A percentile compares a stretch with the other conserved stretches of the same genome.
Conservation (phyloP, 352 stramenopile genomes). For the Plasmopara viticola region DNA sequence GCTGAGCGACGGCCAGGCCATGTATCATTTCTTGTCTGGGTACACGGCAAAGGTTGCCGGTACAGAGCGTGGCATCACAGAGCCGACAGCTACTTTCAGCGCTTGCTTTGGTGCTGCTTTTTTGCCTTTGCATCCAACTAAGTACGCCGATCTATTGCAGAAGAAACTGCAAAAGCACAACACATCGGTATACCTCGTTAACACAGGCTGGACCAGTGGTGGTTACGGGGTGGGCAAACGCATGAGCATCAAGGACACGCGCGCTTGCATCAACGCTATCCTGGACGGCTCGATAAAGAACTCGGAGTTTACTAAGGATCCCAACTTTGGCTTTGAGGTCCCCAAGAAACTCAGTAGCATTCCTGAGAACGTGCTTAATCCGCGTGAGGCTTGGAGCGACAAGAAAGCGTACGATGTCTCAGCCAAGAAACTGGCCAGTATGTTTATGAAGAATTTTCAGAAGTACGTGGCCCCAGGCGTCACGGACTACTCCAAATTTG, state of each 20-base stretch:
- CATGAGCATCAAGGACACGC: constrained; percentile 97
- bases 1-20: constrained; percentile 90
- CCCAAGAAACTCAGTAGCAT: constrained; percentile 86
- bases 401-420: constrained; percentile 88
- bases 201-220: constrained; percentile 96
- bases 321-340: constrained; percentile 93
- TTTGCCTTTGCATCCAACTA: constrained; percentile 94
- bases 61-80: constrained; percentile 95
- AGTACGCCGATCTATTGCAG: constrained; percentile 95
- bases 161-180: constrained; percentile 95
- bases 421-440: constrained; percentile 89
- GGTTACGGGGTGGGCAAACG: constrained; percentile 94
- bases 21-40: constrained; percentile 98
- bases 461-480: constrained; percentile 92
- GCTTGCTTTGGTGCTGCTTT: constrained; percentile 97
- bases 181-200: constrained; percentile 94
- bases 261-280: constrained; percentile 94
- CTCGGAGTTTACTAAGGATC: constrained; percentile 75
- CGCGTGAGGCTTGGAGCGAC: constrained; percentile 91
- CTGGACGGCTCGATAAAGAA: constrained; percentile 94
- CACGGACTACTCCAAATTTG: constrained; percentile 95
- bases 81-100: constrained; percentile 94
- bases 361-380: constrained; percentile 85
- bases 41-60: constrained; percentile 99
- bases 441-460: constrained; percentile 96